Evolutionary conservation across 2,329 filamentous ascomycete species (phyloP).

Genomic region (Berkeleyomyces basicola): DNA sequence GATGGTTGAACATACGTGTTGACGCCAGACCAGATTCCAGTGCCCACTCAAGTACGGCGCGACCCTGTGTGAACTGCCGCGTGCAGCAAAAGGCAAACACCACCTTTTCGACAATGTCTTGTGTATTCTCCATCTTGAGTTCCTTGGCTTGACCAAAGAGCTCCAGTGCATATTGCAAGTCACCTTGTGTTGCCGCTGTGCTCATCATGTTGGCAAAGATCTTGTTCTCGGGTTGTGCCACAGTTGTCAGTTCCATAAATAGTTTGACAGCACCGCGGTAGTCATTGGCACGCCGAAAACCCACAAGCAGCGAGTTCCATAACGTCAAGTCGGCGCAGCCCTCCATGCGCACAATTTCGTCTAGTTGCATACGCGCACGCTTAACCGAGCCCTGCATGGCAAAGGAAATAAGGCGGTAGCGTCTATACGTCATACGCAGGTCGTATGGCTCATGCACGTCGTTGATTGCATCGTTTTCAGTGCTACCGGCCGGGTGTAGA

Average conservation of each 20-base stretch:
- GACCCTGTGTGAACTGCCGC: conserved; percentile 22
- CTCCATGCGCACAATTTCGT: conserved; percentile 5
- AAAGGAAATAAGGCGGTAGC: conserved; percentile 8
- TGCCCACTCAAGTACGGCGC: conserved; percentile 30
- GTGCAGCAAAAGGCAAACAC: conserved; percentile 31
- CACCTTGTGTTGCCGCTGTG: conserved; percentile 53
- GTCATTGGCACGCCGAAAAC: conserved; percentile 49
- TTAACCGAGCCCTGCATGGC: conserved; percentile 9
- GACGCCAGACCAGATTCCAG: conserved; percentile 33
- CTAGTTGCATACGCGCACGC: conserved; percentile 7
- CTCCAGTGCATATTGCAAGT: conserved; percentile 50
- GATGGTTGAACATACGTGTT: conserved; percentile 59
- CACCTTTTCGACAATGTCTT: conserved; percentile 20
- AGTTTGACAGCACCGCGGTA: conserved; percentile 45
- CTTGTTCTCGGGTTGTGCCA: conserved; percentile 37
- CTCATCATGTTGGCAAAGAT: conserved; percentile 62
- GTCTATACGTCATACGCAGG: conserved; percentile 1
- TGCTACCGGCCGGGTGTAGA: background rate
- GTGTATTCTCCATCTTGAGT: conserved; percentile 31
- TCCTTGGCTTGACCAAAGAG: conserved; percentile 47
- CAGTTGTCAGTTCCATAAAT: conserved; percentile 42
- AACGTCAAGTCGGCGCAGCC: conserved; percentile 36
- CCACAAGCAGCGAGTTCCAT: conserved; percentile 66
- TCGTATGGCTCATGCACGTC: background rate
- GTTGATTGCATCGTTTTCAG: conserved; percentile 5